Evolutionary conservation across 1,139 yeast genomes (phyloP).

Genomic region (Pichia sorboxylosa): DNA sequence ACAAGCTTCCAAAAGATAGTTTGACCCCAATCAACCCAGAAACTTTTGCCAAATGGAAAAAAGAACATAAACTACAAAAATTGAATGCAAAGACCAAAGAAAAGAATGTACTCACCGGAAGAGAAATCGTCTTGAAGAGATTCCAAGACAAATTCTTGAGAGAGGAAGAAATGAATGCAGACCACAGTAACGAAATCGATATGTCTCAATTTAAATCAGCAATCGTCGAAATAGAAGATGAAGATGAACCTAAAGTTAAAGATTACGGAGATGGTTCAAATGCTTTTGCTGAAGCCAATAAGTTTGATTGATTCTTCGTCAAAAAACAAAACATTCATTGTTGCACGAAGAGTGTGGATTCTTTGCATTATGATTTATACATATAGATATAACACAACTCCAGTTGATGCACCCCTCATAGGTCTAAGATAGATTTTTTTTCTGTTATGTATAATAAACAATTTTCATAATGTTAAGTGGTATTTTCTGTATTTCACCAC

Average conservation of each 20-base stretch:
- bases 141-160: conserved; percentile 48
- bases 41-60: conserved; percentile 79
- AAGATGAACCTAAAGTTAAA: conserved; percentile 30
- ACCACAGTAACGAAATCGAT: conserved; percentile 61
- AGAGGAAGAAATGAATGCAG: conserved; percentile 31
- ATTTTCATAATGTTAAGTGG: no score
- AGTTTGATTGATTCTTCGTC: conserved; percentile 4
- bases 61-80: conserved; percentile 50
- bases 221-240: conserved; percentile 30
- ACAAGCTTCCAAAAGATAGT: conserved; percentile 60
- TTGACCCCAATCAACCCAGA: conserved; percentile 84
- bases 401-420: no score
- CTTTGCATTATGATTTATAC: no score
- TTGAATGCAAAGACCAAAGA: conserved; percentile 43
- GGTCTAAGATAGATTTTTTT: no score
- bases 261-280: conserved; percentile 47
- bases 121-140: conserved; percentile 67
- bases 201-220: conserved; percentile 49
- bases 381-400: no score
- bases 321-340: background rate
- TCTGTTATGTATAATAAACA: no score
- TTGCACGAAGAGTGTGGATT: conserved; percentile 15
- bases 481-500: no score
- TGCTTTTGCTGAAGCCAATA: conserved; percentile 25
- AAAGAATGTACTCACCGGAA: conserved; percentile 53